phyloP scores from a whole-genome alignment of 2,329 filamentous ascomycete genomes.

The Amphichorda felina region DNA sequence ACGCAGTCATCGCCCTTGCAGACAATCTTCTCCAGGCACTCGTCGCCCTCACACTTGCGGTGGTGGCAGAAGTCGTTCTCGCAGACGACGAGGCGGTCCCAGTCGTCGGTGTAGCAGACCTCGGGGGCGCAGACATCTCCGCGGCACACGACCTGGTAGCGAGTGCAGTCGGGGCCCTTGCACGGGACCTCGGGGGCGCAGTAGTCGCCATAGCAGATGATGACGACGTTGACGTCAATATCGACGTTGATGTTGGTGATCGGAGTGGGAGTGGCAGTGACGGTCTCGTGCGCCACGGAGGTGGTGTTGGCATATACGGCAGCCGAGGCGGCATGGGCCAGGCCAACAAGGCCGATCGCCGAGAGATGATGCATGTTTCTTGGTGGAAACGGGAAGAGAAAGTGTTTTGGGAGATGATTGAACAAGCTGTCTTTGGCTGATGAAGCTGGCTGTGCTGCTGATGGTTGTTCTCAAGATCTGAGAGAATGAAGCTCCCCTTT shows the following conservation, averaged over 20 bases:
- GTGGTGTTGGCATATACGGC: not conserved
- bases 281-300: not conserved
- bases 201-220: conserved; percentile 12
- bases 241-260: not conserved
- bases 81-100: conserved; percentile 7
- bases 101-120: conserved; percentile 4
- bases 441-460: too few species aligned
- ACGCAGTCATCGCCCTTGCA: conserved; percentile 20
- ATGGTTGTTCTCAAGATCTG: too few species aligned
- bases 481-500: too few species aligned
- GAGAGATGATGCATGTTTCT: too few species aligned
- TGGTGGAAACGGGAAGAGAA: too few species aligned
- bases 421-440: too few species aligned
- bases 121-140: conserved; percentile 5
- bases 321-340: too few species aligned
- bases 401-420: too few species aligned
- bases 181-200: conserved; percentile 10
- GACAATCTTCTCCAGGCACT: conserved; percentile 18
- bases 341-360: too few species aligned
- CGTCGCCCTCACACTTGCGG: conserved; percentile 6
- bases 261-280: not conserved
- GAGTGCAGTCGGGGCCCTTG: conserved; percentile 8
- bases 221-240: conserved; percentile 2
- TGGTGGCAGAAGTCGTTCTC: conserved; percentile 5
- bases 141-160: conserved; percentile 7